phyloP scores from a whole-genome alignment of 1,139 yeast genomes.

The Citeromyces hawaiiensis region DNA sequence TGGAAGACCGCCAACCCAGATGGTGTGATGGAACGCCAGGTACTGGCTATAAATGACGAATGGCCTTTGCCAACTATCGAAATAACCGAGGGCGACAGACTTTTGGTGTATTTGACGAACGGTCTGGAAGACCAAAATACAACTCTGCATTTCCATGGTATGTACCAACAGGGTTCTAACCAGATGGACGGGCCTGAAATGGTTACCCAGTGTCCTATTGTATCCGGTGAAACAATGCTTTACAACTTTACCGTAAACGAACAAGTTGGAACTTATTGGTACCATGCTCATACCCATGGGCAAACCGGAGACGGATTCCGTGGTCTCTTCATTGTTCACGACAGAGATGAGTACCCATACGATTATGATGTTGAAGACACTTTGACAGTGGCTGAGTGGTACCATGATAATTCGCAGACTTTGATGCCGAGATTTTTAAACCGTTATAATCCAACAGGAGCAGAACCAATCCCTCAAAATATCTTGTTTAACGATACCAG shows the following conservation, averaged over 20 bases:
- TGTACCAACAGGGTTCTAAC: constrained; percentile 62
- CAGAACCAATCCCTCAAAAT: constrained; percentile 68
- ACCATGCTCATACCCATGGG: constrained; percentile 78
- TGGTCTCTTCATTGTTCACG: constrained; percentile 59
- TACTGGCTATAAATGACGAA: constrained; percentile 68
- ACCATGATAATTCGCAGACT: constrained; percentile 46
- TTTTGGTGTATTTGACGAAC: constrained; percentile 55
- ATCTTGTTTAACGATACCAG: constrained; percentile 51
- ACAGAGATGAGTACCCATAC: constrained; percentile 29
- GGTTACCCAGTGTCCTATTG: constrained; percentile 81
- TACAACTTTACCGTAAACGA: constrained; percentile 69
- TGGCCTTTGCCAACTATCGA: constrained; percentile 80
- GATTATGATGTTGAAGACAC: constrained; percentile 65
- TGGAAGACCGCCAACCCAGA: constrained; percentile 70
- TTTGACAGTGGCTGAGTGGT: constrained; percentile 74
- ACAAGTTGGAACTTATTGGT: constrained; percentile 89
- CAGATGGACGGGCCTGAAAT: constrained; percentile 84
- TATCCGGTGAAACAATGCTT: constrained; percentile 54
- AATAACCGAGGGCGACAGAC: constrained; percentile 66
- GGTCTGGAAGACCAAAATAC: constrained; percentile 56
- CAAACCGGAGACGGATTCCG: constrained; percentile 92
- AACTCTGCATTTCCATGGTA: constrained; percentile 82
- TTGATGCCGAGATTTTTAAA: constrained; percentile 35
- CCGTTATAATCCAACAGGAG: constrained; percentile 69
- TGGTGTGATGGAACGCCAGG: constrained; percentile 49